Conservation (phyloP, 352 stramenopile species). For the Phytophthora pini region DNA sequence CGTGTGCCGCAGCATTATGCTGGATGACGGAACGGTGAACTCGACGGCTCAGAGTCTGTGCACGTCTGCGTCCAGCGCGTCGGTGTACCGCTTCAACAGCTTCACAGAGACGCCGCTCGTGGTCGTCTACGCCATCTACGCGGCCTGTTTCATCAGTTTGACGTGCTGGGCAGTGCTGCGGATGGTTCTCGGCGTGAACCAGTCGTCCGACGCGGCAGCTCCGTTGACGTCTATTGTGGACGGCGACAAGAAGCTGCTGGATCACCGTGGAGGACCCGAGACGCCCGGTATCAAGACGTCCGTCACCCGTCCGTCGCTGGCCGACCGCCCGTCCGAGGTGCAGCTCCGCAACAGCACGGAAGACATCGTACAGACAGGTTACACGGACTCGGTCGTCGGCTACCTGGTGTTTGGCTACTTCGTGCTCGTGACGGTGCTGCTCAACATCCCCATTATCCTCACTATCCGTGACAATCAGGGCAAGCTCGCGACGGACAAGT, state of each 20-base stretch:
- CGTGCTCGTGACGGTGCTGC: conserved; percentile 53
- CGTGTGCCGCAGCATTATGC: conserved; percentile 56
- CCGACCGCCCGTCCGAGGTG: conserved; percentile 52
- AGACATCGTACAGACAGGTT: conserved; percentile 59
- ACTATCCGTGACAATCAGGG: conserved; percentile 65
- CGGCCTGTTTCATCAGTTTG: conserved; percentile 41
- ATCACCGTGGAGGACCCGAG: conserved; percentile 60
- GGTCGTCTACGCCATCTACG: conserved; percentile 62
- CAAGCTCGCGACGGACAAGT: conserved; percentile 50
- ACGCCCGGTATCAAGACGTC: conserved; percentile 46
- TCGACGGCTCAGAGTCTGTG: conserved; percentile 37
- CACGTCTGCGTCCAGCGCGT: conserved; percentile 15
- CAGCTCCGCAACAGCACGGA: conserved; percentile 53
- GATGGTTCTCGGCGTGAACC: conserved; percentile 17
- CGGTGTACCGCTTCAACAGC: conserved; percentile 56
- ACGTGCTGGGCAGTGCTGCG: conserved; percentile 39
- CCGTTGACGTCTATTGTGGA: conserved; percentile 35
- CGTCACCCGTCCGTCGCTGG: conserved; percentile 42
- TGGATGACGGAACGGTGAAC: conserved; percentile 42
- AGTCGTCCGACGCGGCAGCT: conserved; percentile 15
- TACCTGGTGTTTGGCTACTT: conserved; percentile 68
- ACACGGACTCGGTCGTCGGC: conserved; percentile 49
- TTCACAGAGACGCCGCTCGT: conserved; percentile 61
- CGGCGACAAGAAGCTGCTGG: conserved; percentile 61
- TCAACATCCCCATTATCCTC: conserved; percentile 65